Evolutionary conservation across 768 basidiomycete species (phyloP).

Genomic region (Glaciozyma antarctica): DNA sequence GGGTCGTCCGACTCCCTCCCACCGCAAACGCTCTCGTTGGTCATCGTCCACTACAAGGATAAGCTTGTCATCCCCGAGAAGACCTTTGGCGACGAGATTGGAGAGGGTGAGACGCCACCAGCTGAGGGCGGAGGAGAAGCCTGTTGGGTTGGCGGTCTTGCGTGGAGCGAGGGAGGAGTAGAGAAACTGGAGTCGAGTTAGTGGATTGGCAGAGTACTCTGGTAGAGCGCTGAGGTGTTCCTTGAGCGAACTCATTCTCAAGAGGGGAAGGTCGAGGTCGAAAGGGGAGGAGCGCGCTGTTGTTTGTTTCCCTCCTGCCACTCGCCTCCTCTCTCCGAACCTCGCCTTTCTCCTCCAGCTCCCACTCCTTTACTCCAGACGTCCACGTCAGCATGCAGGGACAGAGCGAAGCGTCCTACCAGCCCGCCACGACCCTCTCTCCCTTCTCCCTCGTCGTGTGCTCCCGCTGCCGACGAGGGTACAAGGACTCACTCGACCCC

Average conservation of each 20-base stretch:
- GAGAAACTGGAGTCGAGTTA: slow-evolving; percentile 12
- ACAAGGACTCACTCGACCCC: slow-evolving; percentile 2
- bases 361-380: too few species aligned
- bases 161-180: slow-evolving; percentile 25
- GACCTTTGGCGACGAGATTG: slow-evolving; percentile 5
- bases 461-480: slow-evolving; percentile 7
- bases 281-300: background rate
- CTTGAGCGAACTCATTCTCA: background rate
- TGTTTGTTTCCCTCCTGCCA: background rate
- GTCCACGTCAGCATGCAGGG: background rate
- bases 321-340: background rate
- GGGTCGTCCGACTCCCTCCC: slow-evolving; percentile 18
- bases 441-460: slow-evolving; percentile 14
- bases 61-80: slow-evolving; percentile 21
- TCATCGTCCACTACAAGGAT: slow-evolving; percentile 16
- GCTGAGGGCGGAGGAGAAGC: slow-evolving; percentile 21
- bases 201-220: background rate
- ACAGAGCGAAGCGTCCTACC: background rate
- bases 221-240: background rate
- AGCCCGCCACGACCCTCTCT: background rate
- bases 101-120: slow-evolving; percentile 27
- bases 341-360: too few species aligned
- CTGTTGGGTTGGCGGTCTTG: slow-evolving; percentile 28
- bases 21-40: slow-evolving; percentile 14
- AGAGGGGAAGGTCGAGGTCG: too few species aligned